Percentiles rank a stretch among this genome's conserved stretches.
These are phyloP conservation scores for Tetracladium marchalianum DNA, from an alignment of 495 filamentous ascomycete species.

Conservation along the genomic window DNA sequence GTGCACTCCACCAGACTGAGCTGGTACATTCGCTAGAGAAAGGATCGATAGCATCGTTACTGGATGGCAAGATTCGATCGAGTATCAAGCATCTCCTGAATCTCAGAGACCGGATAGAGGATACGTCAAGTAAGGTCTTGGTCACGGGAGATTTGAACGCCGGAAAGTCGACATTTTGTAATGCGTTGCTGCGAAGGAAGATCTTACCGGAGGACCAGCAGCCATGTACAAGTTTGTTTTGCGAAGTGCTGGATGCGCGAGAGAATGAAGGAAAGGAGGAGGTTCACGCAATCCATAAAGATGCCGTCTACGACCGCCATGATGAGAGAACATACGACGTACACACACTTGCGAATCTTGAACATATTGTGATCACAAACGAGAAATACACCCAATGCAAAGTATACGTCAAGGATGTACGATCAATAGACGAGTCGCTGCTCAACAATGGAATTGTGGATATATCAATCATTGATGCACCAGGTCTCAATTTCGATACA, in stretches of 20 bases:
- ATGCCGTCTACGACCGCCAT: constrained; percentile 69
- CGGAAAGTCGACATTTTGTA: constrained; percentile 98
- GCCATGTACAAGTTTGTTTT: constrained; percentile 98
- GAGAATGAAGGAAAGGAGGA: constrained; percentile 89
- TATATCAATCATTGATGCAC: constrained; percentile 94
- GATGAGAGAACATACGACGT: constrained; percentile 92
- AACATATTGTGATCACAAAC: constrained; percentile 84
- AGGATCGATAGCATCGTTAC: constrained; percentile 71
- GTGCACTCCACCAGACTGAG: constrained; percentile 73
- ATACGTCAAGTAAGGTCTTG: constrained; percentile 93
- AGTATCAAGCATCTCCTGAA: constrained; percentile 83
- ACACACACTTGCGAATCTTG: constrained; percentile 62
- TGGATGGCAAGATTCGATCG: constrained; percentile 89
- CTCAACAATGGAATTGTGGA: constrained; percentile 97
- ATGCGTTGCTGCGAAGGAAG: constrained; percentile 85
- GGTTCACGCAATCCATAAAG: constrained; percentile 86
- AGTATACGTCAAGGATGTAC: constrained; percentile 88
- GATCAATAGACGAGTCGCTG: constrained; percentile 83
- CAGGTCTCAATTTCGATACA: constrained; percentile 89
- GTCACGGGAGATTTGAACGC: constrained; percentile 97
- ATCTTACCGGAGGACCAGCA: constrained; percentile 94
- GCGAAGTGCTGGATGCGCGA: constrained; percentile 85
- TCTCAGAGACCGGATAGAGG: constrained; percentile 88
- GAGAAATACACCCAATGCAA: constrained; percentile 87
- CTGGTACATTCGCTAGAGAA: constrained; percentile 97